These are phyloP conservation scores for Daldinia childiae DNA, from an alignment of 495 filamentous ascomycete species.

Conservation along the genomic window DNA sequence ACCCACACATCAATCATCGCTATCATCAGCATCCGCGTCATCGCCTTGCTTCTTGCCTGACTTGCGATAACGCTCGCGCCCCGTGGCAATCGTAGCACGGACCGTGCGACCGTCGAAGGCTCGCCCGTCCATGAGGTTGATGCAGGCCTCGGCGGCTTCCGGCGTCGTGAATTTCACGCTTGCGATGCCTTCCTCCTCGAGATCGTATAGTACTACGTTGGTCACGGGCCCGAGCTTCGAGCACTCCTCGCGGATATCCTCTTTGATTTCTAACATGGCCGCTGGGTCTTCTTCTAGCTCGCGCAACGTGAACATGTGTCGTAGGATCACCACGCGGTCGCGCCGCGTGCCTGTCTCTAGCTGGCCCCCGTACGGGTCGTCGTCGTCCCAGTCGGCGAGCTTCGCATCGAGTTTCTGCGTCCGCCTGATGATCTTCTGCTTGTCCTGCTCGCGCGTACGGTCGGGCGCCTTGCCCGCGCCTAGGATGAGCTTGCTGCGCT, in stretches of 20 bases:
- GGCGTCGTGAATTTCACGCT: slow-evolving; percentile 79
- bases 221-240: slow-evolving; percentile 87
- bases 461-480: slow-evolving; percentile 46
- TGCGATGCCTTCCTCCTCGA: slow-evolving; percentile 86
- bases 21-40: slow-evolving; percentile 51
- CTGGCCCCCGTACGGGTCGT: slow-evolving; percentile 60
- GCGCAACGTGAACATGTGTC: slow-evolving; percentile 91
- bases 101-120: slow-evolving; percentile 78
- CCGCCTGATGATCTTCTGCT: slow-evolving; percentile 86
- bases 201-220: slow-evolving; percentile 89
- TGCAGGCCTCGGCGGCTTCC: slow-evolving; percentile 76
- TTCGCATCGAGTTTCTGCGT: slow-evolving; percentile 89
- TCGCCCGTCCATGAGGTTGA: slow-evolving; percentile 81
- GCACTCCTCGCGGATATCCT: slow-evolving; percentile 92
- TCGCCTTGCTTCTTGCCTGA: slow-evolving; percentile 60
- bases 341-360: slow-evolving; percentile 68
- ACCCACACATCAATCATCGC: slow-evolving; percentile 46
- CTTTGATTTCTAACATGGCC: slow-evolving; percentile 87
- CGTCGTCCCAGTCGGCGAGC: slow-evolving; percentile 92
- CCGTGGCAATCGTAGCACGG: slow-evolving; percentile 78
- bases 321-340: slow-evolving; percentile 86
- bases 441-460: slow-evolving; percentile 70
- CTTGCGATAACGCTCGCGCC: slow-evolving; percentile 80
- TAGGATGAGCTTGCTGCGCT: slow-evolving; percentile 39
- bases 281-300: slow-evolving; percentile 87